These are phyloP conservation scores for Kockovaella imperatae DNA, from an alignment of 768 basidiomycete species.

Conservation along the genomic window DNA sequence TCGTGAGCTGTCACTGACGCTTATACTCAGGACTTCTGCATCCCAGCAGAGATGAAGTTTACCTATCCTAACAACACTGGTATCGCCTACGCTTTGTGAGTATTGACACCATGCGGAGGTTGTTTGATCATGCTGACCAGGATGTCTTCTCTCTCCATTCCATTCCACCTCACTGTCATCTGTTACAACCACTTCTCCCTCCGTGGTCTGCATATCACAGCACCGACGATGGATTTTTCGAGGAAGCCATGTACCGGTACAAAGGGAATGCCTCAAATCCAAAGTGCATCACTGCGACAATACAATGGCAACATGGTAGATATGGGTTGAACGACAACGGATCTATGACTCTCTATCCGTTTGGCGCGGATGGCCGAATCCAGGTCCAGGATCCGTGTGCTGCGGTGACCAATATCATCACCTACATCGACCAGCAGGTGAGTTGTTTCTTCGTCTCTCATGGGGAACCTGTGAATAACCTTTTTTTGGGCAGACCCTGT, in stretches of 20 bases:
- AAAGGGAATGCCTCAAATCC: conserved; percentile 75
- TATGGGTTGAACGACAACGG: conserved; percentile 65
- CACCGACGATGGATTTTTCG: conserved; percentile 68
- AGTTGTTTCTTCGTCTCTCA: conserved; percentile 3
- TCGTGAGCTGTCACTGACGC: not conserved
- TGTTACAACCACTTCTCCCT: not conserved
- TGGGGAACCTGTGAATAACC: not conserved
- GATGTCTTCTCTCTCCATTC: not conserved
- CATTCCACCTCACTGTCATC: not conserved
- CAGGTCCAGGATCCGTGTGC: conserved; percentile 92
- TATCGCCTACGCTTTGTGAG: conserved; percentile 82
- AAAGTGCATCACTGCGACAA: conserved; percentile 77
- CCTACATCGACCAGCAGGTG: conserved; percentile 71
- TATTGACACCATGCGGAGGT: too few relatives aligned
- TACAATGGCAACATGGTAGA: conserved; percentile 83
- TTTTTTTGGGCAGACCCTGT: conserved; percentile 27
- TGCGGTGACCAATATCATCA: conserved; percentile 77
- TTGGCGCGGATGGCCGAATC: conserved; percentile 75
- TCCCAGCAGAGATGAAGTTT: conserved; percentile 74
- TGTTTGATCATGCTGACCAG: too few relatives aligned
- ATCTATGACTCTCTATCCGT: conserved; percentile 64
- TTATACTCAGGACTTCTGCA: conserved; percentile 59
- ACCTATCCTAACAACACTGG: conserved; percentile 78
- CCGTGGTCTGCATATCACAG: conserved; percentile 44
- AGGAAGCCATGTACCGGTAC: conserved; percentile 86